Evolutionary conservation across 2,329 filamentous ascomycete species (phyloP).

Genomic region (Aspergillus chevalieri): DNA sequence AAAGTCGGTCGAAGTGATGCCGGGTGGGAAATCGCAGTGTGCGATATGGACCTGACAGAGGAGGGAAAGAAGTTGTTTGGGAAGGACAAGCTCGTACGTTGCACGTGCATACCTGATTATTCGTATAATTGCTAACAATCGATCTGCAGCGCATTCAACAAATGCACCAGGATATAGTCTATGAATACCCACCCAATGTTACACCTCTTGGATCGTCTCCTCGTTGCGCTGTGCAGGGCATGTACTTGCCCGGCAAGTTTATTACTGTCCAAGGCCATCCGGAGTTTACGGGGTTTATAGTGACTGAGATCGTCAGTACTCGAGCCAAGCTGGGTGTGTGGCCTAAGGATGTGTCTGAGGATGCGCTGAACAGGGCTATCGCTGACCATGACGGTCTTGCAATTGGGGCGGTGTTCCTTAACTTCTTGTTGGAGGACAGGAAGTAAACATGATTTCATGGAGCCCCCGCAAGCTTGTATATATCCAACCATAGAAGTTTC

Average conservation of each 20-base stretch:
- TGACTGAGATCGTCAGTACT: slow-evolving; percentile 59
- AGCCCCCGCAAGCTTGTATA: no score
- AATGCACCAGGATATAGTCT: slow-evolving; percentile 78
- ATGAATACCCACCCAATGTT: slow-evolving; percentile 55
- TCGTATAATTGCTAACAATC: background rate
- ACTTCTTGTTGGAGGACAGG: slow-evolving; percentile 59
- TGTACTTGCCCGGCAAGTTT: slow-evolving; percentile 61
- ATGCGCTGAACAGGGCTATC: slow-evolving; percentile 60
- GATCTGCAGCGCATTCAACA: slow-evolving; percentile 57
- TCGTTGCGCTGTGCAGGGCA: slow-evolving; percentile 69
- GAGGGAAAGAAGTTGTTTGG: slow-evolving; percentile 68
- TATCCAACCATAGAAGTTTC: background rate
- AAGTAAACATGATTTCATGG: background rate
- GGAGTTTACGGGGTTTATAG: slow-evolving; percentile 69
- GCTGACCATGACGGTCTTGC: slow-evolving; percentile 72
- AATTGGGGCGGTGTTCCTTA: slow-evolving; percentile 67
- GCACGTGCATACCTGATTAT: background rate
- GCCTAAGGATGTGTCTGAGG: slow-evolving; percentile 59
- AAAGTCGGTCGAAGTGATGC: slow-evolving; percentile 60
- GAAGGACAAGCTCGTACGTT: slow-evolving; percentile 53
- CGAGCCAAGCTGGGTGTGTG: slow-evolving; percentile 65
- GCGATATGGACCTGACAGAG: slow-evolving; percentile 59
- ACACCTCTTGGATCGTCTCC: slow-evolving; percentile 60
- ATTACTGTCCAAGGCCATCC: slow-evolving; percentile 83
- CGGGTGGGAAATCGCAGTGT: slow-evolving; percentile 80